Percentiles rank a stretch among this genome's conserved stretches.
Evolutionary conservation across 2,329 filamentous ascomycete species (phyloP).

Genomic region (Pseudogymnoascus sp.): DNA sequence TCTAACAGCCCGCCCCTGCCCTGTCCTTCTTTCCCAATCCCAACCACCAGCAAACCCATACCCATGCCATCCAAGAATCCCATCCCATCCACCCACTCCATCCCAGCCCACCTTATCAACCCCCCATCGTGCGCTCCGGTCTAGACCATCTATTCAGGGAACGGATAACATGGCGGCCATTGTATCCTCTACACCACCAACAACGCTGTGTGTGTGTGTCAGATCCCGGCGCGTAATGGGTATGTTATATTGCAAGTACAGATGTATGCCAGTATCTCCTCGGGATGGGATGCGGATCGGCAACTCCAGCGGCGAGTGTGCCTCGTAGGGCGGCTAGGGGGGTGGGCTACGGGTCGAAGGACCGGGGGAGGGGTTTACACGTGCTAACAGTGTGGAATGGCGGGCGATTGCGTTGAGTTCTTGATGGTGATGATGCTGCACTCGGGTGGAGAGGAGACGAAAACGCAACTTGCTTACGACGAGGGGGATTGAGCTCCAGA

Average conservation of each 20-base stretch:
- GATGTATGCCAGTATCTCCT: not conserved
- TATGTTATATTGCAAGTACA: not conserved
- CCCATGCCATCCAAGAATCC: slow-evolving; percentile 14
- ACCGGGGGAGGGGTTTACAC: not conserved
- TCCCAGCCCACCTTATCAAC: not conserved
- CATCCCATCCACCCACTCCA: not conserved
- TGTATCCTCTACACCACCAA: not conserved
- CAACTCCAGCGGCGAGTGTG: not conserved
- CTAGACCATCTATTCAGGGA: not conserved
- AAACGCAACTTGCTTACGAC: not conserved
- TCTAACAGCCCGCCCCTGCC: slow-evolving; percentile 1
- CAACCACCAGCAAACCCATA: slow-evolving; percentile 12
- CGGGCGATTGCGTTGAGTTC: not conserved
- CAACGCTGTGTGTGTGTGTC: not conserved
- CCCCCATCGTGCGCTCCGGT: not conserved
- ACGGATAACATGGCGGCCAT: not conserved
- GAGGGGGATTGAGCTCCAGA: not conserved
- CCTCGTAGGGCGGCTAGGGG: not conserved
- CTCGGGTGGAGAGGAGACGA: not conserved
- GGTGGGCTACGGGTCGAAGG: not conserved
- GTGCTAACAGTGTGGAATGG: not conserved
- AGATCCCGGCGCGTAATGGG: not conserved
- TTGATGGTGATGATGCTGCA: not conserved
- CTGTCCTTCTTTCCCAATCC: not conserved
- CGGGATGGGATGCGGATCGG: not conserved